Conservation (phyloP, 2,329 filamentous ascomycete species). For the Xylaria multiplex region DNA sequence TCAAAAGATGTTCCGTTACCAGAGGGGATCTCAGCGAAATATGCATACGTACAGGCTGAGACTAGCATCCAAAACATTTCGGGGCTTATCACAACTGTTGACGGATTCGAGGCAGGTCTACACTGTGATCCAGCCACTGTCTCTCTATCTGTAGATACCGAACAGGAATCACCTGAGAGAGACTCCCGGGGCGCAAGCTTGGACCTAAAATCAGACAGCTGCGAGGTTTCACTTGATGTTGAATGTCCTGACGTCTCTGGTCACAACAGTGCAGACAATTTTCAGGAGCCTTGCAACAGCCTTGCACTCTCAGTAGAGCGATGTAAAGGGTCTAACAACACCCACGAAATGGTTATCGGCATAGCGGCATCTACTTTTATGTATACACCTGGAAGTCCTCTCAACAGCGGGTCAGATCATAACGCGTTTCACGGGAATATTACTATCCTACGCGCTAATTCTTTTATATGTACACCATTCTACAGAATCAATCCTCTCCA, state of each 20-base stretch:
- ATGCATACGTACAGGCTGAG: conserved; percentile 6
- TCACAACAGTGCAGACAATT: too few species aligned
- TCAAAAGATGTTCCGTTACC: conserved; percentile 5
- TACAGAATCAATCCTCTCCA: conserved; percentile 1
- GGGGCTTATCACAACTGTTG: neutral
- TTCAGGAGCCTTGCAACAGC: too few species aligned
- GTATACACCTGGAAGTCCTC: neutral
- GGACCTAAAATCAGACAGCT: neutral
- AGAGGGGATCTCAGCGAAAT: conserved; percentile 1
- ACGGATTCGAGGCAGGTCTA: conserved; percentile 3
- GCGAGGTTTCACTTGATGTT: neutral
- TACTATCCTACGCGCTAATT: neutral
- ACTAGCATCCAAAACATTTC: neutral
- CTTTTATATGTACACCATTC: conserved; percentile 6
- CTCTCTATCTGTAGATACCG: neutral
- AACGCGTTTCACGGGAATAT: neutral
- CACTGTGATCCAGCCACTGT: conserved; percentile 8
- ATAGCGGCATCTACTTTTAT: conserved; percentile 2
- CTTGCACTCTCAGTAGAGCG: too few species aligned
- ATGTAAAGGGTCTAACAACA: conserved; percentile 3
- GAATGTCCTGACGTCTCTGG: too few species aligned
- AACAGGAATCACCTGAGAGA: too few species aligned
- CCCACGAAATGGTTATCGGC: conserved; percentile 1
- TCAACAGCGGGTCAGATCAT: too few species aligned
- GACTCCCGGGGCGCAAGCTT: neutral